Evolutionary conservation across 768 basidiomycete genomes (phyloP), one percentile per base, ranked within the genome.

Genomic region (Tephrocybe rancida): DNA sequence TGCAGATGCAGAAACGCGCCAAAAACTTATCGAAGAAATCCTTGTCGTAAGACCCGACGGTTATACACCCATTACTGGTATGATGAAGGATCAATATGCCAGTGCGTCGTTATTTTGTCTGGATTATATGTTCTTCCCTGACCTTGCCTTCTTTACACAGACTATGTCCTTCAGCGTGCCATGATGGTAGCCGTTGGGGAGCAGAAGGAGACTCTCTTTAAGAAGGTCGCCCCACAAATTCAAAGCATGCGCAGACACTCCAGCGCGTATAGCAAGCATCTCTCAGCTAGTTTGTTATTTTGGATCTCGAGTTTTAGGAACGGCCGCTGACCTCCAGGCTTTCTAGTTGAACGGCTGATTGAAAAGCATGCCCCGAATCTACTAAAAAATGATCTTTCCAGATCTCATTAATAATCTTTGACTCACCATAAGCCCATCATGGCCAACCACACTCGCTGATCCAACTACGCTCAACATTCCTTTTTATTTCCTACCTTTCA

Each of bases 51-150:
- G 80, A 56, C 73, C 77, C 25, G 87, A 92, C 58, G 88, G 88
- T 3, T 73, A 83, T 45, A 87, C 80, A 56, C 80, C 92, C 24
- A 80, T 90, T 54, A 80, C 81, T 2, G 82, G 84, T 70, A 75
- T 83, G 78, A 90, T 95, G 83, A 90, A 90, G 71, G 92, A 96
- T 65, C 90, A 91, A 62, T 95, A 82, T 70, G 92, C 87, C 45
- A 94, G 88, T 95, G 64, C 65, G 92, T 82, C 13, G 24, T 32
- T 44, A 13, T 32, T 18, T 46, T 16, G 24, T 24, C 24, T 21
- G 11, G 13, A 27, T 3, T 39, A 30, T 7, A 2, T n/a, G 14
- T 9, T 19, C 4, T 39, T 42, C 32, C 42, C 46, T 43, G 41
- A 55, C 34, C 51, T 50, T 46, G n/a, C n/a, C n/a, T n/a, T n/a